Evolutionary conservation across 768 basidiomycete species (phyloP).

Genomic region (Lyophyllum shimeji): DNA sequence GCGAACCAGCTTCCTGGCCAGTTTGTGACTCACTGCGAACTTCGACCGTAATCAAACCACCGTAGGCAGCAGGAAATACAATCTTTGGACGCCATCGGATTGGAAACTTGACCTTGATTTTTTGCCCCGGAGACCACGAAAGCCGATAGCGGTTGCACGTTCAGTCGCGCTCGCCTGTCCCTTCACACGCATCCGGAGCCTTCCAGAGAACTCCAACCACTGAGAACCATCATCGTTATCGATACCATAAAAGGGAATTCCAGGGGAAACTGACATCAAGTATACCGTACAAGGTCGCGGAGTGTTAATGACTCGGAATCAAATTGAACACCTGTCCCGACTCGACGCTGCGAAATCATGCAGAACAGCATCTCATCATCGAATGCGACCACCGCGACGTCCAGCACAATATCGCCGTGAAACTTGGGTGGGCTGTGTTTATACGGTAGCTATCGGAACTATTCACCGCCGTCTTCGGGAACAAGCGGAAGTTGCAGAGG

Average conservation of each 20-base stretch:
- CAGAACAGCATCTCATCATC: background rate
- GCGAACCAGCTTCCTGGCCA: background rate
- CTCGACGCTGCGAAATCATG: background rate
- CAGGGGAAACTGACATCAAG: constrained; percentile 5
- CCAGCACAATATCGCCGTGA: background rate
- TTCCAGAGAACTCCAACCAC: background rate
- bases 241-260: constrained; percentile 1
- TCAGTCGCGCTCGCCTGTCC: too few relatives aligned
- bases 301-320: background rate
- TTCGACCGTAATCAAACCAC: background rate
- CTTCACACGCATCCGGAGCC: too few relatives aligned
- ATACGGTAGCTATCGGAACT: constrained; percentile 15
- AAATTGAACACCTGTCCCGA: background rate
- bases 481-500: constrained; percentile 10
- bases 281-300: background rate
- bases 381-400: background rate
- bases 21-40: background rate
- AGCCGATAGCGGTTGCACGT: too few relatives aligned
- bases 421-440: background rate
- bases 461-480: constrained; percentile 10
- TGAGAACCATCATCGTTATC: background rate
- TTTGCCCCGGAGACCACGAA: too few relatives aligned
- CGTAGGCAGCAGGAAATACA: background rate
- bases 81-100: too few relatives aligned
- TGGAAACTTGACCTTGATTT: too few relatives aligned